Percentiles rank a stretch among this genome's conserved stretches.
phyloP scores from a whole-genome alignment of 257 asterid genomes.

The Plectranthus barbatus region DNA sequence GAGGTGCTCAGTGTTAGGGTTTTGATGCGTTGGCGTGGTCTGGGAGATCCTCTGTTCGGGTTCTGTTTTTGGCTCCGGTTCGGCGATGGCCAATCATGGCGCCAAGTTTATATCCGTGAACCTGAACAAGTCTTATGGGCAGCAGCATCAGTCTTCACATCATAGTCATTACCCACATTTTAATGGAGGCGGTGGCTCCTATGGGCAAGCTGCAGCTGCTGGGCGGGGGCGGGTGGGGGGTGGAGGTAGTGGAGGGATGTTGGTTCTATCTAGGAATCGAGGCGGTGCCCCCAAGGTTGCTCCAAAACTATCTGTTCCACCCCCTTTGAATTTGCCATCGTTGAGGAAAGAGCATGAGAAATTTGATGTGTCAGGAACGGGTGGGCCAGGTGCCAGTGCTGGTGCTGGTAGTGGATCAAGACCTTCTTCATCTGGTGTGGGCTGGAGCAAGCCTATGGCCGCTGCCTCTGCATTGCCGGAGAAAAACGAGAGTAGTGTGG shows the following conservation, averaged over 20 bases:
- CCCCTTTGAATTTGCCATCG: slow-evolving; percentile 95
- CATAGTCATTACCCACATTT: slow-evolving; percentile 42
- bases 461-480: slow-evolving; percentile 31
- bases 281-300: slow-evolving; percentile 45
- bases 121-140: slow-evolving; percentile 85
- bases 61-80: slow-evolving; percentile 30
- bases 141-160: slow-evolving; percentile 47
- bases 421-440: slow-evolving; percentile 75
- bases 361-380: slow-evolving; percentile 53
- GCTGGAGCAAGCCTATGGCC: slow-evolving; percentile 76
- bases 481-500: slow-evolving; percentile 35
- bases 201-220: slow-evolving; percentile 39
- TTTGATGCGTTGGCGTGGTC: slow-evolving; percentile 68
- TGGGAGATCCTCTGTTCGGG: slow-evolving; percentile 32
- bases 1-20: slow-evolving; percentile 29
- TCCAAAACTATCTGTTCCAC: slow-evolving; percentile 81
- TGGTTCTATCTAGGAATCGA: slow-evolving; percentile 70
- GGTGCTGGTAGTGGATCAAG: slow-evolving; percentile 67
- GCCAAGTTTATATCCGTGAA: slow-evolving; percentile 77
- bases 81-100: slow-evolving; percentile 85
- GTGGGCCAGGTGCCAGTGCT: slow-evolving; percentile 48
- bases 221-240: slow-evolving; percentile 51
- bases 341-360: slow-evolving; percentile 90
- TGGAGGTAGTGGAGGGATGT: slow-evolving; percentile 81
- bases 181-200: slow-evolving; percentile 46